A percentile compares a stretch with the other conserved stretches of the same genome.
phyloP scores from a whole-genome alignment of 306 rosid genomes.

The Morella rubra region DNA sequence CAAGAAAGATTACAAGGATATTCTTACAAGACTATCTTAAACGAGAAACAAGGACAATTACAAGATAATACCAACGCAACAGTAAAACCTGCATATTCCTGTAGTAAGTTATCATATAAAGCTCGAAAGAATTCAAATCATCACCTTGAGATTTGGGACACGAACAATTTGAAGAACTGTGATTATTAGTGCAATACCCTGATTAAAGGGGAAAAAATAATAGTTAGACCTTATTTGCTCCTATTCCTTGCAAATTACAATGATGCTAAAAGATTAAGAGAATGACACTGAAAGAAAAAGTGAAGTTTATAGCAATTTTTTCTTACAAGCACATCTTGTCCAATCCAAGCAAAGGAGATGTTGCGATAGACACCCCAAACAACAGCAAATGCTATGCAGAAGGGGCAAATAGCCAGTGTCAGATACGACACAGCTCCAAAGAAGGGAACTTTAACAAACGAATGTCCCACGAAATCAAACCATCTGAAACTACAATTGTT shows the following conservation, averaged over 20 bases:
- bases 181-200: slow-evolving; percentile 92
- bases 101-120: slow-evolving; percentile 7
- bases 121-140: slow-evolving; percentile 4
- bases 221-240: slow-evolving; percentile 20
- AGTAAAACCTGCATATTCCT: neutral
- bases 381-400: slow-evolving; percentile 83
- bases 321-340: slow-evolving; percentile 97
- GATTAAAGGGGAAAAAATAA: slow-evolving; percentile 21
- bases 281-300: slow-evolving; percentile 18
- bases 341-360: slow-evolving; percentile 76
- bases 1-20: neutral
- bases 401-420: slow-evolving; percentile 85
- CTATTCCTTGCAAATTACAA: slow-evolving; percentile 5
- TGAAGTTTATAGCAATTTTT: slow-evolving; percentile 16
- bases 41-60: neutral
- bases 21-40: neutral
- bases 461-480: slow-evolving; percentile 72
- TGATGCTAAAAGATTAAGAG: slow-evolving; percentile 5
- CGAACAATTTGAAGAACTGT: slow-evolving; percentile 98
- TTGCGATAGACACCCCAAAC: slow-evolving; percentile 81
- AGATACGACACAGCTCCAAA: slow-evolving; percentile 89
- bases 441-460: slow-evolving; percentile 74
- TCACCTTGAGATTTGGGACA: slow-evolving; percentile 98
- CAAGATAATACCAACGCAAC: neutral
- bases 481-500: slow-evolving; percentile 84